A percentile compares a stretch with the other conserved stretches of the same genome.
phyloP scores from a whole-genome alignment of 2,329 filamentous ascomycete species.

The Pseudogymnoascus pannorum region DNA sequence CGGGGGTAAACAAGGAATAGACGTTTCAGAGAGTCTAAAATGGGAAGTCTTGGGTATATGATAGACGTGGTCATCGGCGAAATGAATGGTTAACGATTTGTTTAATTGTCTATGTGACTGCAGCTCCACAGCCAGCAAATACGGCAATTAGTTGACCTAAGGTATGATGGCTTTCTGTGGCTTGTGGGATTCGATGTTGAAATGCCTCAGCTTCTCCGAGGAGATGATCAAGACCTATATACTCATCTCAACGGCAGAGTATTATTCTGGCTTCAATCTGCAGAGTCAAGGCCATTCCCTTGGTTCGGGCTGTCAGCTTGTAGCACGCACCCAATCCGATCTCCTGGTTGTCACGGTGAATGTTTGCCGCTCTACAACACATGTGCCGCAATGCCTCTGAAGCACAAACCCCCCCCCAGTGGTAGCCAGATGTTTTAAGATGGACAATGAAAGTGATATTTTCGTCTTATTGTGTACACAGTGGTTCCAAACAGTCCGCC shows the following conservation, averaged over 20 bases:
- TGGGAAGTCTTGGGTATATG: neutral
- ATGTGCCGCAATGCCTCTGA: neutral
- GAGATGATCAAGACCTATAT: neutral
- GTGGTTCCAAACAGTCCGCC: constrained; percentile 6
- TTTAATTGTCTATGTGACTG: neutral
- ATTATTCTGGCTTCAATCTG: neutral
- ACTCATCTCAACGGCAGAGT: neutral
- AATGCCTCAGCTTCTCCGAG: neutral
- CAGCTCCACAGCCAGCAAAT: neutral
- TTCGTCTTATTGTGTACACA: constrained; percentile 8
- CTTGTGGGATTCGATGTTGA: neutral
- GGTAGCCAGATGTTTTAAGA: neutral
- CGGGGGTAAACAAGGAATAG: neutral
- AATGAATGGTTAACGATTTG: neutral
- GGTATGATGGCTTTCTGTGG: too few relatives aligned
- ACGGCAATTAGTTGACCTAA: too few relatives aligned
- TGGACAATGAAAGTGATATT: constrained; percentile 4
- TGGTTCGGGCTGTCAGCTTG: neutral
- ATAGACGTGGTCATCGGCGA: neutral
- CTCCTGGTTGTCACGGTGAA: neutral
- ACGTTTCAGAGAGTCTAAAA: neutral
- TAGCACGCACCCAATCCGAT: neutral
- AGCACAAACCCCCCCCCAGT: neutral
- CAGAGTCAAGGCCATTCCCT: neutral
- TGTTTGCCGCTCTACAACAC: neutral